A percentile compares a stretch with the other conserved stretches of the same genome.
These are phyloP conservation scores for Cercophora newfieldiana DNA, from an alignment of 495 filamentous ascomycete species.

Conservation along the genomic window DNA sequence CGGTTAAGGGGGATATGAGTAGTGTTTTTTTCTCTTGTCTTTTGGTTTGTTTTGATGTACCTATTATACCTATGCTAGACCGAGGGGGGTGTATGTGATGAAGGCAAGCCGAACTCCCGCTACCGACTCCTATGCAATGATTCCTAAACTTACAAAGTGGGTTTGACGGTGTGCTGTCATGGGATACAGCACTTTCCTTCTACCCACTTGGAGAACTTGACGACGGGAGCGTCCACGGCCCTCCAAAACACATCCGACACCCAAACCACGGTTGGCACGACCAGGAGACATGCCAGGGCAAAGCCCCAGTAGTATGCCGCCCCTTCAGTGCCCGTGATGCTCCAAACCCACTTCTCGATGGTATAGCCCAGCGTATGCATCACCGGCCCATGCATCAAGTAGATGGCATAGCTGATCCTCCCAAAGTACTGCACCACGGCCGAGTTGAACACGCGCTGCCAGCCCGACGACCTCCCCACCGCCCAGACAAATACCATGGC, in stretches of 20 bases:
- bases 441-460: slow-evolving; percentile 41
- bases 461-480: slow-evolving; percentile 34
- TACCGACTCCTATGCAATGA: not conserved
- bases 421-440: slow-evolving; percentile 48
- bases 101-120: not conserved
- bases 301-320: slow-evolving; percentile 36
- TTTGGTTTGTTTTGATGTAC: not conserved
- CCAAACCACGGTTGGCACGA: slow-evolving; percentile 46
- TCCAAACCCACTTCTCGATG: slow-evolving; percentile 37
- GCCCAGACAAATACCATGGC: slow-evolving; percentile 42
- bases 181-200: slow-evolving; percentile 29
- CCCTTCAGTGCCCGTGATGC: slow-evolving; percentile 37
- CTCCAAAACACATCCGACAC: slow-evolving; percentile 49
- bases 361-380: slow-evolving; percentile 46
- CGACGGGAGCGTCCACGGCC: slow-evolving; percentile 46
- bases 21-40: not conserved
- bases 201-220: slow-evolving; percentile 46
- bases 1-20: slow-evolving; percentile 24
- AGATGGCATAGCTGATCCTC: slow-evolving; percentile 52
- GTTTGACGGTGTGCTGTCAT: not conserved
- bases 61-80: not conserved
- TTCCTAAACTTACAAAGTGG: not conserved
- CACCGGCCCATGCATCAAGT: slow-evolving; percentile 55
- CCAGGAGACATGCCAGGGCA: slow-evolving; percentile 34
- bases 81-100: not conserved